Evolutionary conservation across 805 yeast species (phyloP).

Genomic region (Wickerhamiella qilinensis): DNA sequence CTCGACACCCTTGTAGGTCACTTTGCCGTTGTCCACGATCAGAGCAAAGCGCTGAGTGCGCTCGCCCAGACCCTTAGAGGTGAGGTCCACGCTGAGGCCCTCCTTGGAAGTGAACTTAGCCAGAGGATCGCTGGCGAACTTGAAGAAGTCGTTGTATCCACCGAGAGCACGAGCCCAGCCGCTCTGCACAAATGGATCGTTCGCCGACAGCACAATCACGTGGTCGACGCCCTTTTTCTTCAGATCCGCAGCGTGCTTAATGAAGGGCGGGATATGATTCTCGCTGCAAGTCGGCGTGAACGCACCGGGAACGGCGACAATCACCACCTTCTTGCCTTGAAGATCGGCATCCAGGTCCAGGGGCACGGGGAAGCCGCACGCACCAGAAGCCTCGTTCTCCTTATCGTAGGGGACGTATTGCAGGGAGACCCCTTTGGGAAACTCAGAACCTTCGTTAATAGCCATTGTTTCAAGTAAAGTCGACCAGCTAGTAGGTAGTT

Average conservation of each 20-base stretch:
- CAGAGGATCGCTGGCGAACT: slow-evolving; percentile 52
- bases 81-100: slow-evolving; percentile 42
- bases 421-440: slow-evolving; percentile 22
- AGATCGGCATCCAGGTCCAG: slow-evolving; percentile 23
- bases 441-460: slow-evolving; percentile 12
- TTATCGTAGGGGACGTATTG: slow-evolving; percentile 21
- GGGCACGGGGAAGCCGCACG: slow-evolving; percentile 26
- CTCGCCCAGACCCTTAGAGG: slow-evolving; percentile 35
- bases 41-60: slow-evolving; percentile 62
- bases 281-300: slow-evolving; percentile 72
- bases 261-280: slow-evolving; percentile 55
- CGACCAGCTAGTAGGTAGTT: too few species aligned
- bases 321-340: slow-evolving; percentile 36
- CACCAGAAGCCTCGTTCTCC: slow-evolving; percentile 18
- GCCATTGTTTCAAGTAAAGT: background rate
- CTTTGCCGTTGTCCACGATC: slow-evolving; percentile 42
- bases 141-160: slow-evolving; percentile 23
- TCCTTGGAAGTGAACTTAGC: slow-evolving; percentile 40
- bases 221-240: slow-evolving; percentile 45
- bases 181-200: slow-evolving; percentile 53
- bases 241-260: slow-evolving; percentile 34
- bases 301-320: slow-evolving; percentile 75
- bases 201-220: slow-evolving; percentile 46
- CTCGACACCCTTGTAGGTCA: slow-evolving; percentile 36
- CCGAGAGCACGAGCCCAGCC: slow-evolving; percentile 46